Evolutionary conservation across 2,329 filamentous ascomycete genomes (phyloP).

Genomic region (Fusarium musae): DNA sequence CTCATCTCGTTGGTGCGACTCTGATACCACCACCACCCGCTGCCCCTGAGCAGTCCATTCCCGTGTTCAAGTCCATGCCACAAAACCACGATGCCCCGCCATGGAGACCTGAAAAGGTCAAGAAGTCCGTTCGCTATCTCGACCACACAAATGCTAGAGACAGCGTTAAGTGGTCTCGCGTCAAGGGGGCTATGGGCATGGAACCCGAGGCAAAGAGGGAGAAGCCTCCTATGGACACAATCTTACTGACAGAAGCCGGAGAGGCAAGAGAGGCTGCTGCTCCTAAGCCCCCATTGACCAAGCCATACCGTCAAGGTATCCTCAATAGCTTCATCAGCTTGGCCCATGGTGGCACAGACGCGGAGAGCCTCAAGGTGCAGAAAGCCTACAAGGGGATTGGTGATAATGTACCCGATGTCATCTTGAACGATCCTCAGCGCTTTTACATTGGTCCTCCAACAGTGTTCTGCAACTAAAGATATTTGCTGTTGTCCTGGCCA

Average conservation of each 20-base stretch:
- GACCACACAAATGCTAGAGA: not conserved
- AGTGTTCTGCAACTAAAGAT: not conserved
- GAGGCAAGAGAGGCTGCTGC: not conserved
- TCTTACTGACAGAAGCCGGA: not conserved
- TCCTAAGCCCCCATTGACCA: rapidly evolving
- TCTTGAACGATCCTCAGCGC: not conserved
- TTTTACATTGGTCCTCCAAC: not conserved
- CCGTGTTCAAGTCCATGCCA: not conserved
- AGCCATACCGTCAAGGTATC: not conserved
- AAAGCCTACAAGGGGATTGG: rapidly evolving
- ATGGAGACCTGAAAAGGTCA: too few species aligned
- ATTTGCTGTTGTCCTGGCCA: rapidly evolving
- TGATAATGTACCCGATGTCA: not conserved
- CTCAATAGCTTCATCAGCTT: rapidly evolving
- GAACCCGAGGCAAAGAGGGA: not conserved
- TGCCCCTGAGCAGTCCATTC: not conserved
- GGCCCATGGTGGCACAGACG: not conserved
- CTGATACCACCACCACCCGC: not conserved
- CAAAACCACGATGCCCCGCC: too few species aligned
- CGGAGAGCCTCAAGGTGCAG: not conserved
- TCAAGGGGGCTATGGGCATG: not conserved
- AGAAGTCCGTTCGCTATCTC: not conserved
- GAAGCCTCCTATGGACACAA: not conserved
- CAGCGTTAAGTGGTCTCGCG: not conserved
- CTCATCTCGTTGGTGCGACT: not conserved